Evolutionary conservation across 2,329 filamentous ascomycete genomes (phyloP).

Genomic region (Ophiostoma triangulosporum): DNA sequence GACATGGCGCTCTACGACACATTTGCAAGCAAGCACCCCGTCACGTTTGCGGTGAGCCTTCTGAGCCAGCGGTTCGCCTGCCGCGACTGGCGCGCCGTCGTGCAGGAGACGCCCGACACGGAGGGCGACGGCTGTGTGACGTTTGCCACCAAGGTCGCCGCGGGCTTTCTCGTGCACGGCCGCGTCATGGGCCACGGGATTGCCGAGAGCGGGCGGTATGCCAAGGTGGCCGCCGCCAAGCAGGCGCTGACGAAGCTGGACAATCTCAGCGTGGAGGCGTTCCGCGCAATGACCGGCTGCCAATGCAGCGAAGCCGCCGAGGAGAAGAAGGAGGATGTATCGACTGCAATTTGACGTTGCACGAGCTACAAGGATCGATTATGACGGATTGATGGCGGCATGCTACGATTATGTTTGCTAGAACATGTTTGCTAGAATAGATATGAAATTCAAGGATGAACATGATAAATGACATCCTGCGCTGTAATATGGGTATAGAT

Average conservation of each 20-base stretch:
- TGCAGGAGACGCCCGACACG: slow-evolving; percentile 33
- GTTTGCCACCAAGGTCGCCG: slow-evolving; percentile 37
- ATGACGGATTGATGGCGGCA: too few species aligned
- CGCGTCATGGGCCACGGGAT: slow-evolving; percentile 47
- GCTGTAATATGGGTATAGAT: background rate
- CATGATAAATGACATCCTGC: too few species aligned
- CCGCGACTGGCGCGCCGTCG: slow-evolving; percentile 39
- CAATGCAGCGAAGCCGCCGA: slow-evolving; percentile 9
- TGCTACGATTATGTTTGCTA: too few species aligned
- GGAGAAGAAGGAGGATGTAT: background rate
- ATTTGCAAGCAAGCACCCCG: slow-evolving; percentile 76
- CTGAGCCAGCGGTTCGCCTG: slow-evolving; percentile 56
- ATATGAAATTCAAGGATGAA: too few species aligned
- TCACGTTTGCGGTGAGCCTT: slow-evolving; percentile 54
- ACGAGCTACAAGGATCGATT: too few species aligned
- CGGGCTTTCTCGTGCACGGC: slow-evolving; percentile 65
- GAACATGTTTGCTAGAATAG: too few species aligned
- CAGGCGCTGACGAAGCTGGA: slow-evolving; percentile 37
- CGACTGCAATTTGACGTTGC: slow-evolving; percentile 3
- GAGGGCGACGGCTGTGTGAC: slow-evolving; percentile 18
- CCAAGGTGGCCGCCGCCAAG: slow-evolving; percentile 54
- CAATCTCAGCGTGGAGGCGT: slow-evolving; percentile 38
- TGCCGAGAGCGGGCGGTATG: slow-evolving; percentile 55
- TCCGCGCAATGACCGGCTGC: slow-evolving; percentile 47
- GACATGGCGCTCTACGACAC: slow-evolving; percentile 81